Evolutionary conservation across 371 early-diverging fungal genomes (phyloP), one percentile per base, ranked within the genome.

Genomic region (Mucor plumbeus): DNA sequence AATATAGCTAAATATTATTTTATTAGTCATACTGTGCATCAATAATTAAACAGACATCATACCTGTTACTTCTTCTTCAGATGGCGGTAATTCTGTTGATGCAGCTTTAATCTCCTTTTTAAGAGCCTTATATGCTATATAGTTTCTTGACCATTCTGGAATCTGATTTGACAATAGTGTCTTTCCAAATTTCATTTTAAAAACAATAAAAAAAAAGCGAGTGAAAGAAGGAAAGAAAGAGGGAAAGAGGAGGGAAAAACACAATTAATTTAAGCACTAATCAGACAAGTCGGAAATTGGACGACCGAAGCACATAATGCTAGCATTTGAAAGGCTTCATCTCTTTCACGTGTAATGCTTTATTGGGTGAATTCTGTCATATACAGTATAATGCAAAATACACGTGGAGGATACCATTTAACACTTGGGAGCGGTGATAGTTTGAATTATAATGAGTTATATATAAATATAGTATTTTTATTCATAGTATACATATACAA

Each of bases 181-280:
- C 66, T 90, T 90, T 67, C 92, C 91, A 71, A 91, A 92, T 78
- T 92, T 92, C 91, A 92, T 90, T 19, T 26, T 34, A 17, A 26
- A 61, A 39, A 55, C 43, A 70, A 47, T 53, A 60, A 58, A 68
- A 65, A 26, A 54, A 54, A 67, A 66, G n/a, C n/a, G n/a, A n/a
- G n/a, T n/a, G 21, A 66, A 47, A 62, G 59, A 55, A 35, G 26
- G 43, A 67, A 47, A 48, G n/a, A 26, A 11, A 53, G 57, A 61
- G 41, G 34, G 15, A 44, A 47, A 43, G 35, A 40, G 14, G 3
- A 61, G n/a, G 17, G 39, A 6, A 15, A 17, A 47, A 9, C 61
- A 43, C n/a, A 1, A 41, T 10, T 13, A 31, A 19, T n/a, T 31
- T 15, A 44, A 44, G 34, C 15, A 19, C 59, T 56, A 6, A 13